Evolutionary conservation across 2,329 filamentous ascomycete genomes (phyloP), one percentile per base, ranked within the genome.

Genomic region (Zymoseptoria passerinii): DNA sequence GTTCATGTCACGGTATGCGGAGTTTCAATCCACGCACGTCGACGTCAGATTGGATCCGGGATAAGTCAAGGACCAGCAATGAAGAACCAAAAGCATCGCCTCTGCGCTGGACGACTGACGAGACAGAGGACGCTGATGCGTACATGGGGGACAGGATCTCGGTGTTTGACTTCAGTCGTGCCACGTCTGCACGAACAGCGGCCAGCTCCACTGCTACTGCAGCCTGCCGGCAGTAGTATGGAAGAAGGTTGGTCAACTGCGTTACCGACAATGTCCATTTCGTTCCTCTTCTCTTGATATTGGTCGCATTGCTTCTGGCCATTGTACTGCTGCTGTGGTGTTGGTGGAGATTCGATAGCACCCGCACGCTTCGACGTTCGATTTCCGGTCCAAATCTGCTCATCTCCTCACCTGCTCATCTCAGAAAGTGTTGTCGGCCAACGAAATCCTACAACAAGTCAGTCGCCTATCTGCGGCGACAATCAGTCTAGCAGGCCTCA

Each of bases 201-300:
- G 28, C 55, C 58, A 52, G 54, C 55, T 40, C 52, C 29, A 35
- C 55, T 60, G 58, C 58, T 56, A 56, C 59, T 57, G 56, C 54
- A 56, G 52, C 53, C 59, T 50, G 40, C 44, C 28, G 40, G 57
- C 48, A 44, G 35, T 44, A 44, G 35, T 44, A 44, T 44, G 35
- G 50, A 50, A 50, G 48, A 28, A 18, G 18, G 44, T 35, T 27
- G 40, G 44, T 27, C 54, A 52, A 48, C 49, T 48, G 51, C 48
- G 51, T 55, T 50, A 48, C 44, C 28, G 23, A 23, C 23, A 23
- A 35, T 13, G 28, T 8, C 55, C 28, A 20, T 57, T 35, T 28
- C 49, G 28, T 52, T 50, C 16, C n/a, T 23, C 48, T 52, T 27
- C 48, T 55, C 50, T 53, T 20, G 49, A 28, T 53, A 27, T 44